phyloP scores from a whole-genome alignment of 73 alveolate genomes.

The Tetrahymena borealis region DNA sequence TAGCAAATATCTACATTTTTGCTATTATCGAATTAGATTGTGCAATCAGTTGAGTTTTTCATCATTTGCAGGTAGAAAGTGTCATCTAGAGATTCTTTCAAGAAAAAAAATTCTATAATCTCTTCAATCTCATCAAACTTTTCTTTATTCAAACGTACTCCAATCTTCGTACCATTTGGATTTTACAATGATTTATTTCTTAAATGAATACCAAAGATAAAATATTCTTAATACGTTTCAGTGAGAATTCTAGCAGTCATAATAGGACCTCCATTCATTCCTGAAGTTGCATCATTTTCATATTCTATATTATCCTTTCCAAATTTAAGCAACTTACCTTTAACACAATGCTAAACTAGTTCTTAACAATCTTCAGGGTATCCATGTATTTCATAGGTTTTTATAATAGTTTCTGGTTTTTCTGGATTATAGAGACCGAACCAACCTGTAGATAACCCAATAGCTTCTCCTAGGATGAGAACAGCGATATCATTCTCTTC shows the following conservation, averaged over 20 bases:
- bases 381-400: background rate
- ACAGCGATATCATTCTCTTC: background rate
- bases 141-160: background rate
- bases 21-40: background rate
- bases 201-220: background rate
- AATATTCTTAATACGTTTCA: background rate
- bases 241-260: background rate
- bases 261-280: background rate
- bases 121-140: background rate
- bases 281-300: background rate
- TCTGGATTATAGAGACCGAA: background rate
- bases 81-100: background rate
- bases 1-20: background rate
- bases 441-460: background rate
- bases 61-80: background rate
- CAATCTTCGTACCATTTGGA: background rate
- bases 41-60: background rate
- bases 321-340: background rate
- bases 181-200: background rate
- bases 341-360: background rate
- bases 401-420: background rate
- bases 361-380: background rate
- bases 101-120: background rate
- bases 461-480: background rate
- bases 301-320: background rate